Conservation (phyloP, 805 yeast genomes). For the Lipomyces sp. region DNA sequence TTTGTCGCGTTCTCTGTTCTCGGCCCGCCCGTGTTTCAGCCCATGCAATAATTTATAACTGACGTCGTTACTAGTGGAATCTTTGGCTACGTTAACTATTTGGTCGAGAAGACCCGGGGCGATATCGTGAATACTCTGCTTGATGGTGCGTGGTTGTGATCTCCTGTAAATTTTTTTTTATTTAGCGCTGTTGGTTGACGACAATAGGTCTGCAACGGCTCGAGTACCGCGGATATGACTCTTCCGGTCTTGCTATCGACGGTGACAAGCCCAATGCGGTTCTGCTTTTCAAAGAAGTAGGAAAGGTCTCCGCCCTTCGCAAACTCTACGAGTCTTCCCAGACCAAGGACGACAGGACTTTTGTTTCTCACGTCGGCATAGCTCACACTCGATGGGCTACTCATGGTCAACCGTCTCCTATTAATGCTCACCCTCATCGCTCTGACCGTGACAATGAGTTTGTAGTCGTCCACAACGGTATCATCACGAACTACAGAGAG, state of each 20-base stretch:
- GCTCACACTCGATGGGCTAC: slow-evolving; percentile 99
- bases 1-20: neutral
- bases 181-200: neutral
- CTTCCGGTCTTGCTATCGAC: slow-evolving; percentile 94
- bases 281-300: slow-evolving; percentile 78
- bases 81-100: slow-evolving; percentile 95
- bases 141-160: slow-evolving; percentile 62
- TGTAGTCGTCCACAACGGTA: slow-evolving; percentile 95
- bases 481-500: slow-evolving; percentile 93
- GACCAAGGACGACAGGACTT: slow-evolving; percentile 65
- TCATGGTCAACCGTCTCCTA: slow-evolving; percentile 87
- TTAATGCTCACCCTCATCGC: slow-evolving; percentile 95
- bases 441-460: slow-evolving; percentile 85
- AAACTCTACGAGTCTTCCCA: slow-evolving; percentile 56
- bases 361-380: slow-evolving; percentile 89
- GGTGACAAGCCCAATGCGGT: slow-evolving; percentile 79
- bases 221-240: slow-evolving; percentile 98
- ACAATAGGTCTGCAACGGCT: slow-evolving; percentile 61
- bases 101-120: slow-evolving; percentile 89
- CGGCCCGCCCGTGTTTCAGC: neutral
- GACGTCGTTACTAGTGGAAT: slow-evolving; percentile 69
- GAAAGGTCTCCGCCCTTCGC: slow-evolving; percentile 85
- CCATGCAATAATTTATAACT: neutral
- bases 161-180: neutral
- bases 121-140: slow-evolving; percentile 87